Evolutionary conservation across 225 moss, liverwort and hornwort species (phyloP), one percentile per base, ranked within the genome.

Genomic region (Marchantia polymorpha): DNA sequence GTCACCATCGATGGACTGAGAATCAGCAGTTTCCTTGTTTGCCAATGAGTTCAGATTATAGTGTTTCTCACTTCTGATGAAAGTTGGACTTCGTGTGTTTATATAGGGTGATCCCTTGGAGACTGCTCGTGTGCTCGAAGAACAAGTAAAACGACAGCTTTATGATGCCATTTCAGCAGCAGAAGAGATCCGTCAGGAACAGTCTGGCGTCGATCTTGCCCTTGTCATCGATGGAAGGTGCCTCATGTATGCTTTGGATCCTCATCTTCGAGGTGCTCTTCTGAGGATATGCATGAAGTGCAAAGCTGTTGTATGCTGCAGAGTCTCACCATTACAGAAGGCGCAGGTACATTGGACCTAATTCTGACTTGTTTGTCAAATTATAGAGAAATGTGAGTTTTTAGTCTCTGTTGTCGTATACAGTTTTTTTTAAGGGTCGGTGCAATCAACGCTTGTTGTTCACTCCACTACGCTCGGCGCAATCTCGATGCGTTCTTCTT

Each of bases 231-330:
- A 96, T 81, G 96, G 96, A 87, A 90, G 94, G 73, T 96, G 92
- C 68, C 88, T 96, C 27, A 96, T 92, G 94, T 92, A 85, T 85
- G 96, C 96, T 64, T 88, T 96, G 84, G 96, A 96, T 75, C 94
- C 94, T 27, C 82, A 86, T 39, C 85, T 91, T 81, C 91, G 90
- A 72, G 85, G 88, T 58, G 86, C 86, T 12, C 85, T 96, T n/a
- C 87, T 96, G 72, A 89, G 89, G 83, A 81, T 96, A 69, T 92
- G 86, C 76, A 91, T 94, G 91, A 83, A 83, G 86, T 96, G 96
- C 88, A 94, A 91, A 83, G 94, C 92, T 73, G 96, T 96, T 11
- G 94, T 96, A 69, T 96, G 96, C 77, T 96, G 96, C 88, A 92
- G 96, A 78, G 96, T 96, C 68, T 96, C 96, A 73, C 96, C 96